Base-by-base conservation (phyloP, 805 yeast genomes). In the Saccharomyces jurei region DNA sequence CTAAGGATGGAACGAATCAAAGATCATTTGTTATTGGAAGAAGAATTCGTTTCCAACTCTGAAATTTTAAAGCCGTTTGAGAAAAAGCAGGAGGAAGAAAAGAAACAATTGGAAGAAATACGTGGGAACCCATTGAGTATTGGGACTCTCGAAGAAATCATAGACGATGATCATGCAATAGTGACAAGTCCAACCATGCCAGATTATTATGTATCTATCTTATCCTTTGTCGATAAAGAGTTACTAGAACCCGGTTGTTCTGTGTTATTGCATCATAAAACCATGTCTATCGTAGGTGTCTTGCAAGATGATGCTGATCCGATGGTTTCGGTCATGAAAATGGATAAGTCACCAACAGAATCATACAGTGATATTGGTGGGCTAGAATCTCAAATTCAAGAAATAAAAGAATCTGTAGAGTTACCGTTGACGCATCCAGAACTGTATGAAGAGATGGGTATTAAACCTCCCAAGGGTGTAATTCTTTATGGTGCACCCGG, bases 161-260 rank as follows among this genome's bases (percentile, higher is more conserved):
- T 94, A 62, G 99, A 94, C 68, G 99, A 94, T 71, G 99, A 94
- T 69, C 99, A 94, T 72, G 99, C 99, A 21, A 94, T 94, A 76
- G 97, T 94, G 48, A 89, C 97, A 49, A 84, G 95, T 52, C 84
- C 95, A 6, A 89, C 96, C 11, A 97, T 98, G 25, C 96, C 98
- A 6, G 99, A 94, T 73, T 94, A 91, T 72, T 94, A 94, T 69
- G 99, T 94, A 36, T 86, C 96, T 5, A 94, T 94, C 62, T 77
- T 95, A 73, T 89, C 97, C 10, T 94, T 94, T 77, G 99, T 94
- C 17, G 99, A 94, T 72, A 94, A 94, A 73, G 97, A 94, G 54
- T 75, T 92, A 57, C 76, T 94, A 58, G 98, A 94, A 71, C 99
- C 98, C 0, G 97, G 98, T 8, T 92, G 97, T 73, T 88, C 96